Conservation (phyloP, 345 rosid genomes). For the Xanthoceras sorbifolium region DNA sequence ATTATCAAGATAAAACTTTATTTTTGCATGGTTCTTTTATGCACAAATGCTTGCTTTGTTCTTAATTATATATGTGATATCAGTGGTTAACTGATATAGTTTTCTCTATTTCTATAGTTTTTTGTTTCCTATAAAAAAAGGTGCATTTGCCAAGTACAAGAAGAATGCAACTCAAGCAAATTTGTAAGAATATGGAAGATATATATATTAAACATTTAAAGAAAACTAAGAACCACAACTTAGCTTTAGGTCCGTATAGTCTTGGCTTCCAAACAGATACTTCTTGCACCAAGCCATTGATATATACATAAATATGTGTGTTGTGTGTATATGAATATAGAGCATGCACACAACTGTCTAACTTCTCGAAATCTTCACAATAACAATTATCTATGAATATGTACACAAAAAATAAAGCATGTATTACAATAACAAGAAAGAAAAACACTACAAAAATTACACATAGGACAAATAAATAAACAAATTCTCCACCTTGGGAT, state of each 20-base stretch:
- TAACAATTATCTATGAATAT: background rate
- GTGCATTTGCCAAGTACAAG: no score
- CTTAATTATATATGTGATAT: no score
- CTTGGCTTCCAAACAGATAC: background rate
- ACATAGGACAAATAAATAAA: background rate
- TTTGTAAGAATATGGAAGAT: no score
- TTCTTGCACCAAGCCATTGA: background rate
- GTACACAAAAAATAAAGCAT: background rate
- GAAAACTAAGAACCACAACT: background rate
- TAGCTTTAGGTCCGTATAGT: background rate
- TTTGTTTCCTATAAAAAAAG: no score
- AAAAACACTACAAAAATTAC: background rate
- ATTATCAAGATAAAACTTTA: no score
- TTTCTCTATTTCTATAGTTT: no score
- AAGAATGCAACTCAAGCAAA: no score
- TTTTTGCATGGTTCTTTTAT: no score
- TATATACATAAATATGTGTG: background rate
- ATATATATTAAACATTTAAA: no score
- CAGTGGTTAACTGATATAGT: no score
- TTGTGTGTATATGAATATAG: background rate
- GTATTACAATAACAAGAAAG: background rate
- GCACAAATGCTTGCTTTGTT: no score
- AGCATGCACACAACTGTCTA: background rate
- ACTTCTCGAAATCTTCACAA: background rate
- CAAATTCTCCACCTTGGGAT: background rate